Percentiles rank a stretch among this genome's conserved stretches.
Conservation (phyloP, 2,329 filamentous ascomycete species). For the Arthrobotrys sphaeroides region DNA sequence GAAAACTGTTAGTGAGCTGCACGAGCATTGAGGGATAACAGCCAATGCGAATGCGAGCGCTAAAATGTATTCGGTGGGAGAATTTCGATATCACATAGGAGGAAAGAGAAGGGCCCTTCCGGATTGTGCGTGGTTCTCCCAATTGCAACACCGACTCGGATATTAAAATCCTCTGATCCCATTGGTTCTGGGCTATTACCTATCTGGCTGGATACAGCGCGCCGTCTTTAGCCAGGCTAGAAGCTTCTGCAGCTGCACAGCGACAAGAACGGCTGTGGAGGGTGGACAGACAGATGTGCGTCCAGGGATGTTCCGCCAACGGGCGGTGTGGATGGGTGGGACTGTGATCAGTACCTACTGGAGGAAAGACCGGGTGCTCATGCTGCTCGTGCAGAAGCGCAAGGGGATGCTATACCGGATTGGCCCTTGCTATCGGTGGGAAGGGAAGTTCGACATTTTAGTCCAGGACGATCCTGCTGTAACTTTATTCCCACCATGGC, state of each 20-base stretch:
- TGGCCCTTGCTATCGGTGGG: background rate
- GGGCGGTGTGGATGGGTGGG: conserved; percentile 17
- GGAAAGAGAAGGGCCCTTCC: background rate
- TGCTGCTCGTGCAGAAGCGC: conserved; percentile 12
- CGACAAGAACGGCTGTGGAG: conserved; percentile 37
- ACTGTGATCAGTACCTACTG: conserved; percentile 17
- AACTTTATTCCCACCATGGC: conserved; percentile 36
- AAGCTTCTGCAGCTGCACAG: conserved; percentile 48
- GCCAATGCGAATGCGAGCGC: conserved; percentile 1
- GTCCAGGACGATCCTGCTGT: conserved; percentile 31
- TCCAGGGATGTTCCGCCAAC: conserved; percentile 31
- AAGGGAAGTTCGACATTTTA: conserved; percentile 19
- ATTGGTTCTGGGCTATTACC: conserved; percentile 26
- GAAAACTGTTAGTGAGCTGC: background rate
- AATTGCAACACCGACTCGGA: conserved; percentile 47
- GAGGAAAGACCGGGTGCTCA: background rate
- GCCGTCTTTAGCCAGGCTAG: conserved; percentile 5
- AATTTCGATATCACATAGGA: background rate
- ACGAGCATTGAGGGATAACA: background rate
- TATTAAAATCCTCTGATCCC: conserved; percentile 9
- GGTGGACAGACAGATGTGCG: conserved; percentile 2
- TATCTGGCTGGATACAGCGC: background rate
- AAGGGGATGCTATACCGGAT: conserved; percentile 17
- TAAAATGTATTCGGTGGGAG: background rate
- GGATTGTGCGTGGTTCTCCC: conserved; percentile 5